A percentile compares a stretch with the other conserved stretches of the same genome.
These are phyloP conservation scores for Martiniozyma asiatica DNA, from an alignment of 1,139 yeast species.

Conservation along the genomic window DNA sequence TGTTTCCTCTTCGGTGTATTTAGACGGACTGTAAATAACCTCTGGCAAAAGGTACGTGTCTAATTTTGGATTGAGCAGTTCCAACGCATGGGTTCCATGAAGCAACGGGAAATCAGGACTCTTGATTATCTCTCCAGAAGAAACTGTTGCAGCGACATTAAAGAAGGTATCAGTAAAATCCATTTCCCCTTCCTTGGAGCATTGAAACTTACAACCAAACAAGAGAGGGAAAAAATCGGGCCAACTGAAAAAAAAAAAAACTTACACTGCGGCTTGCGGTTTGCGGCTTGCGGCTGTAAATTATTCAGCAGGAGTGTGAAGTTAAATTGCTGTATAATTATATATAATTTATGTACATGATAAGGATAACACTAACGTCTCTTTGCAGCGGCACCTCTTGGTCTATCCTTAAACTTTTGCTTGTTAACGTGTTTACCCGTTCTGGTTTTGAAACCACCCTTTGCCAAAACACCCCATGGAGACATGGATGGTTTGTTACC, in stretches of 20 bases:
- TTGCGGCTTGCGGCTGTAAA: no score
- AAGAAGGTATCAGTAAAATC: constrained; percentile 22
- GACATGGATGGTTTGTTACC: constrained; percentile 89
- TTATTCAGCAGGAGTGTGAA: no score
- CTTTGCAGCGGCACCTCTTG: constrained; percentile 34
- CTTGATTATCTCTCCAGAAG: constrained; percentile 31
- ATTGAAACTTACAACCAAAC: no score
- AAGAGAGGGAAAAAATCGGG: no score
- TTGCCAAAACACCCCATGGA: constrained; percentile 90
- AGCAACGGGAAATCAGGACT: constrained; percentile 44
- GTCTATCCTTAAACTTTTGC: constrained; percentile 78
- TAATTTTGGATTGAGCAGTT: constrained; percentile 45
- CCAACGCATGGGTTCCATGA: constrained; percentile 69
- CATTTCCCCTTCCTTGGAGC: no score
- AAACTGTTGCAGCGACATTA: constrained; percentile 13
- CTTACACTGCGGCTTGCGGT: no score
- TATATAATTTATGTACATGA: no score
- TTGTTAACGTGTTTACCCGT: constrained; percentile 76
- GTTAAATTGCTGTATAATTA: no score
- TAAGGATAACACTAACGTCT: no score
- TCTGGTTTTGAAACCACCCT: constrained; percentile 91
- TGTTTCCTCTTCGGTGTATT: constrained; percentile 25
- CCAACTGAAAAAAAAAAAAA: no score
- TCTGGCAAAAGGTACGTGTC: constrained; percentile 50
- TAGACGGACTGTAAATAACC: constrained; percentile 18